phyloP scores from a whole-genome alignment of 768 basidiomycete species.

The Vararia minispora region DNA sequence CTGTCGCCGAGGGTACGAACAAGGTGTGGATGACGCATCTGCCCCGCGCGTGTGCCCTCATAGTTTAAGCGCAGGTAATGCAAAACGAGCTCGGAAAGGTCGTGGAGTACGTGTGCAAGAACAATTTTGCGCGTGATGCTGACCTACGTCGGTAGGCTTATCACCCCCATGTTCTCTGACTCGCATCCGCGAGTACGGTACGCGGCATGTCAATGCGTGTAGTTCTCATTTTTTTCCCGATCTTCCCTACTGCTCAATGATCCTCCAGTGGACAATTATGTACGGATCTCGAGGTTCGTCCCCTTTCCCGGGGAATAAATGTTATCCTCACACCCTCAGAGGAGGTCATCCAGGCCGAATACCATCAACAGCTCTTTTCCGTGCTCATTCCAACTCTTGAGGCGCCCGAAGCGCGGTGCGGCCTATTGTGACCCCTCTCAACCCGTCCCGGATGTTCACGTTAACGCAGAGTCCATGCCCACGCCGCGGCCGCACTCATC shows the following conservation, averaged over 20 bases:
- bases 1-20: conserved; percentile 75
- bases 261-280: conserved; percentile 69
- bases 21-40: conserved; percentile 29
- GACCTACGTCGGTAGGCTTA: conserved; percentile 34
- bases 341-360: conserved; percentile 68
- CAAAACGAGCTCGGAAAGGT: conserved; percentile 74
- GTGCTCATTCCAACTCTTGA: conserved; percentile 65
- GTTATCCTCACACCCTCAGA: conserved; percentile 20
- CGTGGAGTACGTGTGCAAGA: conserved; percentile 45
- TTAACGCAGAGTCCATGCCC: conserved; percentile 60
- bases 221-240: conserved; percentile 19
- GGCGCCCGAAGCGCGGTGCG: conserved; percentile 62
- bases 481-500: conserved; percentile 80
- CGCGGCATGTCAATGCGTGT: conserved; percentile 84
- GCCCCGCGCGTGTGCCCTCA: neutral
- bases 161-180: conserved; percentile 70
- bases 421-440: neutral
- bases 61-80: conserved; percentile 41
- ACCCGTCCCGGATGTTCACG: conserved; percentile 4
- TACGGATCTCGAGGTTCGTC: conserved; percentile 67
- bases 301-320: neutral
- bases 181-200: conserved; percentile 61
- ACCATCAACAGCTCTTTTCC: conserved; percentile 56
- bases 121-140: neutral
- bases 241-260: neutral